Conservation (phyloP, 768 basidiomycete species). For the Tulasnella sp. region DNA sequence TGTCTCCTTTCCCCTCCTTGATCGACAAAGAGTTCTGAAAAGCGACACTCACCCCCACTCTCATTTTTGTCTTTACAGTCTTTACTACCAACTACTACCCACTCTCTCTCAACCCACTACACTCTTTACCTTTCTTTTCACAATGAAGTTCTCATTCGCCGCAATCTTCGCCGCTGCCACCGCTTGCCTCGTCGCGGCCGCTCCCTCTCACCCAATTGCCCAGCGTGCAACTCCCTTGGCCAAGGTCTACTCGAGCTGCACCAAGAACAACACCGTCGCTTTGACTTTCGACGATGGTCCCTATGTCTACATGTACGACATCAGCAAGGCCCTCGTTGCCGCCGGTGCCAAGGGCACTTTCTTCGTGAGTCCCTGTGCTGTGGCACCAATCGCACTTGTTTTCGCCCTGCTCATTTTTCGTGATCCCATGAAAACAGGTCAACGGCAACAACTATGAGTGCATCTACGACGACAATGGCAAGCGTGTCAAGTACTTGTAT, state of each 20-base stretch:
- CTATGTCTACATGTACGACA: conserved; percentile 21
- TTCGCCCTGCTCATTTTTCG: not conserved
- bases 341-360: conserved; percentile 23
- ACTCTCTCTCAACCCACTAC: not conserved
- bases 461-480: conserved; percentile 22
- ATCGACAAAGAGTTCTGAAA: not conserved
- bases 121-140: not conserved
- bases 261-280: conserved; percentile 15
- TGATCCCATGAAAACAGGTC: conserved; percentile 1
- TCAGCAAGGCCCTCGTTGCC: conserved; percentile 14
- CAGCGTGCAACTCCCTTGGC: conserved; percentile 10
- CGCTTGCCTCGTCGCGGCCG: conserved; percentile 6
- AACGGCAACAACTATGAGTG: conserved; percentile 19
- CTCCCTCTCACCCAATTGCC: not conserved
- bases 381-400: not conserved
- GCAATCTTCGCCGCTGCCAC: not conserved
- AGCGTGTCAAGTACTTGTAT: conserved; percentile 18
- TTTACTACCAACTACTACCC: not conserved
- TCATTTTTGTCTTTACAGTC: not conserved
- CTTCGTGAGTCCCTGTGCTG: conserved; percentile 19
- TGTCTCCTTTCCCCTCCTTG: not conserved
- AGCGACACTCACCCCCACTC: not conserved
- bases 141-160: conserved; percentile 1
- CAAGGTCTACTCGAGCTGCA: conserved; percentile 9
- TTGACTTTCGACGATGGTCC: conserved; percentile 24